A percentile compares a stretch with the other conserved stretches of the same genome.
phyloP scores from a whole-genome alignment of 2,329 filamentous ascomycete species.

The Colletotrichum plurivorum region DNA sequence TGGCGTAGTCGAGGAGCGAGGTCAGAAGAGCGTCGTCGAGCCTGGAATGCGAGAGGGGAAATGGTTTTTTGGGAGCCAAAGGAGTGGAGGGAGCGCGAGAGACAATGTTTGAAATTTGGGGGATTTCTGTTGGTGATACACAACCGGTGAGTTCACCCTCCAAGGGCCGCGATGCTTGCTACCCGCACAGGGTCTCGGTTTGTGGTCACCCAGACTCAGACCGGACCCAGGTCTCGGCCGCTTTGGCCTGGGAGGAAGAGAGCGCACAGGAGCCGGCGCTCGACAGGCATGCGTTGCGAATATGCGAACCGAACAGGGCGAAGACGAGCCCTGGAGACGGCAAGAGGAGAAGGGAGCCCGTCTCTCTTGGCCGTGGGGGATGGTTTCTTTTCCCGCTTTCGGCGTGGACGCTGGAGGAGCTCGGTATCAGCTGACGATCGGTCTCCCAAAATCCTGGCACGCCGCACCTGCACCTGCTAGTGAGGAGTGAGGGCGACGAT shows the following conservation, averaged over 20 bases:
- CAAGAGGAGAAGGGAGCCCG: background rate
- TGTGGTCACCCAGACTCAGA: constrained; percentile 35
- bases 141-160: constrained; percentile 35
- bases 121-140: constrained; percentile 38
- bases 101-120: constrained; percentile 16
- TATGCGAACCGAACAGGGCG: no score
- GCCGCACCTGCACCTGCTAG: background rate
- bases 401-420: constrained; percentile 8
- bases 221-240: constrained; percentile 34
- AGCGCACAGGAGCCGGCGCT: constrained; percentile 30
- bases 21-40: constrained; percentile 4
- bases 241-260: constrained; percentile 31
- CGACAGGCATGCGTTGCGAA: constrained; percentile 2
- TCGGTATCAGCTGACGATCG: constrained; percentile 36
- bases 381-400: constrained; percentile 20
- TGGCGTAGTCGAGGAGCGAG: background rate
- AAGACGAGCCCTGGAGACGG: constrained; percentile 18
- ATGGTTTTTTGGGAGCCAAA: background rate
- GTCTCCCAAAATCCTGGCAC: constrained; percentile 22
- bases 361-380: background rate
- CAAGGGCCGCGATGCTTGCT: constrained; percentile 28
- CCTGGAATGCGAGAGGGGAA: background rate
- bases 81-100: constrained; percentile 6
- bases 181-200: constrained; percentile 28
- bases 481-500: constrained; percentile 10